Evolutionary conservation across 768 basidiomycete genomes (phyloP), one percentile per base, ranked within the genome.

Genomic region (Suillus tomentosus): DNA sequence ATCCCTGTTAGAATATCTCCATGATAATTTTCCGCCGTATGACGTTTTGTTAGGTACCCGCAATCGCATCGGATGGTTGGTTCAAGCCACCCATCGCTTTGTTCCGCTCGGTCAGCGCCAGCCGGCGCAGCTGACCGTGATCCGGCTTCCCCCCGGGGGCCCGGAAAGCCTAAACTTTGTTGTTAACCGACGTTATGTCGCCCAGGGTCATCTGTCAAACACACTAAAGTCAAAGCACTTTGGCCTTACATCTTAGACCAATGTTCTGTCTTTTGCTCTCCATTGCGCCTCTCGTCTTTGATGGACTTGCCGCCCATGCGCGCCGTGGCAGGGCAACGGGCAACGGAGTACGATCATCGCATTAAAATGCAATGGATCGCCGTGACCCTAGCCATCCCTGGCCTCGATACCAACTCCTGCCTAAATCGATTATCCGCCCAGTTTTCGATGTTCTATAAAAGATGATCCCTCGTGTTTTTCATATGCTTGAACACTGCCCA

Each of bases 1-100:
- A 24, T 61, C 24, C 51, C 58, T 64, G 62, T 59, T 34, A 62
- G 58, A 53, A 15, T 2, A 53, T 22, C 67, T 54, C 43, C 43
- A 37, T 51, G 40, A 45, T 19, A 36, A 59, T 56, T 58, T 62
- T 60, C 62, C 60, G 51, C 55, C 9, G 36, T 61, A 48, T n/a
- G 14, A 48, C n/a, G 17, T 50, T 27, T 22, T 8, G 8, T 11
- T 22, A 22, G 37, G 17, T n/a, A 56, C n/a, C 36, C n/a, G 22
- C 36, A 8, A 37, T 2, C 14, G 37, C 22, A 14, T 40, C 39
- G 39, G 22, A 51, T 10, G 55, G 36, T 22, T 5, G 22, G n/a
- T 39, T 56, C n/a, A 37, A 17, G 5, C n/a, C 15, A 36, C 5
- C 5, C 31, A n/a, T 37, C 13, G 8, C 22, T 27, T 51, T 27